These are phyloP conservation scores for Debaryomyces tyrocola DNA, from an alignment of 805 yeast species.

Conservation along the genomic window DNA sequence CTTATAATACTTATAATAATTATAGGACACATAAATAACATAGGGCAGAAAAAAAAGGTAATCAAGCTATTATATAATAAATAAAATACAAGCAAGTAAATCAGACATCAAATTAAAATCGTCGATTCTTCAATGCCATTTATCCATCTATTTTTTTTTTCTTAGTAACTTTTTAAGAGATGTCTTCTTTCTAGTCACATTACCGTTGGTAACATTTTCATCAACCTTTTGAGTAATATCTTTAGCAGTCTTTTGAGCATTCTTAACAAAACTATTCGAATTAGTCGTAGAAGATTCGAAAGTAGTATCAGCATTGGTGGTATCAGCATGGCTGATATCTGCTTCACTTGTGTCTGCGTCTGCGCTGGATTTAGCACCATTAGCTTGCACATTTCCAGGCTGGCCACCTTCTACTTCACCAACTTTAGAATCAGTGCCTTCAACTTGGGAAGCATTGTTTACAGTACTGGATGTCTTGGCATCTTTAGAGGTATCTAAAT, in stretches of 20 bases:
- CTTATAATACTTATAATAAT: no score
- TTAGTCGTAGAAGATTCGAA: not conserved
- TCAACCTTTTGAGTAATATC: conserved; percentile 4
- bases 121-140: no score
- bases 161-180: conserved; percentile 21
- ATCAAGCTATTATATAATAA: not conserved
- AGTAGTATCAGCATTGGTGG: conserved; percentile 1
- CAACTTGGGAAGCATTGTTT: not conserved
- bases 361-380: not conserved
- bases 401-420: conserved; percentile 6
- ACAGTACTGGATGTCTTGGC: not conserved
- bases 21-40: no score
- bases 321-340: not conserved
- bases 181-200: conserved; percentile 14
- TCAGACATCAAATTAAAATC: no score
- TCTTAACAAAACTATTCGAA: not conserved
- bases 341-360: not conserved
- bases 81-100: no score
- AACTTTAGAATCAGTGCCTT: conserved; percentile 2
- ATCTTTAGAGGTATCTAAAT: not conserved
- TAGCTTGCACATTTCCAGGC: conserved; percentile 1
- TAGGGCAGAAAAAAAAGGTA: not conserved
- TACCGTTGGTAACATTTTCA: not conserved
- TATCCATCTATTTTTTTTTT: conserved; percentile 10
- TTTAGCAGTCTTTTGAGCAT: conserved; percentile 1